Evolutionary conservation across 1,284 basidiomycete genomes (phyloP).

Genomic region (Trametes sp.): DNA sequence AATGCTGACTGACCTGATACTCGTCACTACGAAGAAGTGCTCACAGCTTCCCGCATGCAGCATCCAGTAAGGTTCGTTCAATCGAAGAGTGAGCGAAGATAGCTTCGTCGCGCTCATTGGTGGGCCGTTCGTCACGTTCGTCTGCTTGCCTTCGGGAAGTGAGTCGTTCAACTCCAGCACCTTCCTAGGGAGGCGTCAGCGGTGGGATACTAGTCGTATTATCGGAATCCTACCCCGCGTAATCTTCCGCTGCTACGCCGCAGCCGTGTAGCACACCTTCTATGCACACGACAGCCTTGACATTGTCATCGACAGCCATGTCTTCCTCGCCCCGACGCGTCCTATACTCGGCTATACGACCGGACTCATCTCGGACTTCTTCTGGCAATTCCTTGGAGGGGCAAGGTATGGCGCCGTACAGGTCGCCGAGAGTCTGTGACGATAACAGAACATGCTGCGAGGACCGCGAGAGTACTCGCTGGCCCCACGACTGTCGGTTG

Average conservation of each 20-base stretch:
- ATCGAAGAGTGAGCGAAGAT: slow-evolving; percentile 59
- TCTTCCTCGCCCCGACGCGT: slow-evolving; percentile 23
- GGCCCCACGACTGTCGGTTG: slow-evolving; percentile 66
- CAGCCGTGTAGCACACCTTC: slow-evolving; percentile 67
- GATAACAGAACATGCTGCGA: slow-evolving; percentile 74
- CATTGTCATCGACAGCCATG: slow-evolving; percentile 30
- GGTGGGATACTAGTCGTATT: neutral
- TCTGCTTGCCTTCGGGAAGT: slow-evolving; percentile 45
- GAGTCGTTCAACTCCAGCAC: slow-evolving; percentile 52
- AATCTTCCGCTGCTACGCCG: slow-evolving; percentile 54
- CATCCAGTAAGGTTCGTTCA: slow-evolving; percentile 82
- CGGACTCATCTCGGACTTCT: slow-evolving; percentile 47
- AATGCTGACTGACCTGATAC: slow-evolving; percentile 63
- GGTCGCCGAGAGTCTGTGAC: slow-evolving; percentile 75
- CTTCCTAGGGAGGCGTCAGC: slow-evolving; percentile 51
- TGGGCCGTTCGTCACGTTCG: slow-evolving; percentile 50
- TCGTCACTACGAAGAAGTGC: slow-evolving; percentile 76
- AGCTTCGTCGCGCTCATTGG: slow-evolving; percentile 58
- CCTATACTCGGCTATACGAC: slow-evolving; percentile 46
- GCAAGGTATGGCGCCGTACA: slow-evolving; percentile 70
- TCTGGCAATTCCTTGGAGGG: slow-evolving; percentile 60
- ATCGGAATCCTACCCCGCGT: slow-evolving; percentile 59
- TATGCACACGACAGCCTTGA: slow-evolving; percentile 62
- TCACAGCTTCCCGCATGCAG: slow-evolving; percentile 83
- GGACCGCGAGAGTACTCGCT: slow-evolving; percentile 61